Base-by-base conservation (phyloP, 768 basidiomycete genomes). In the Tephrocybe sp. region DNA sequence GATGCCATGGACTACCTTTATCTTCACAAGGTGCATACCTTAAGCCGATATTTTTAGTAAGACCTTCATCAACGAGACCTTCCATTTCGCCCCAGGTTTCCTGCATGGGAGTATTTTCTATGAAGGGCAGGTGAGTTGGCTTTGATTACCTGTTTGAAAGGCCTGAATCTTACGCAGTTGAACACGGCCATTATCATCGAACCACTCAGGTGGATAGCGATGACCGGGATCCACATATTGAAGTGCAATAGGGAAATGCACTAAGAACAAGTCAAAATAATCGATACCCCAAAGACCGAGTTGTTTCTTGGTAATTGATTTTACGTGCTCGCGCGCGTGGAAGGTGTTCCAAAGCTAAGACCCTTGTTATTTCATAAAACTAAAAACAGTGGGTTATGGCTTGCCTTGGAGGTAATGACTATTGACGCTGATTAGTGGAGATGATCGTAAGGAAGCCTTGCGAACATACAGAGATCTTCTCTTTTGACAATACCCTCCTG, bases 1-100 rank as follows among this genome's bases (percentile, higher is more conserved):
- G 31, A 35, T 42, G 33, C 30, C 36, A 17, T 20, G n/a, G 2
- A 26, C 5, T 42, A 10, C 4, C 8, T 43, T n/a, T 45, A n/a
- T n/a, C 32, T 33, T 3, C 12, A 38, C 23, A 30, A n/a, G 0
- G 6, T 22, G 32, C 44, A 42, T 58, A 82, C 85, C 84, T 85
- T 57, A 91, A 62, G 50, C 90, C 93, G 57, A 95, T 90, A 62
- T 92, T 87, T 73, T 81, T 89, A 9, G 73, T 80, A 35, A 85
- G 65, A 7, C 85, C 84, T 38, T 77, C 75, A 56, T 89, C 85
- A 41, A 85, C 84, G 17, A 94, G 78, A 53, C 76, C 73, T 68
- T 96, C 93, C 83, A 96, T 80, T 13, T 80, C 89, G 36, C 67
- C 63, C 90, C 91, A 95, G 14, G 93, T 95, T 72, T 90, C 86